Percentiles rank a stretch among this genome's conserved stretches.
Conservation (phyloP, 768 basidiomycete species). For the Agaricus bisporus region DNA sequence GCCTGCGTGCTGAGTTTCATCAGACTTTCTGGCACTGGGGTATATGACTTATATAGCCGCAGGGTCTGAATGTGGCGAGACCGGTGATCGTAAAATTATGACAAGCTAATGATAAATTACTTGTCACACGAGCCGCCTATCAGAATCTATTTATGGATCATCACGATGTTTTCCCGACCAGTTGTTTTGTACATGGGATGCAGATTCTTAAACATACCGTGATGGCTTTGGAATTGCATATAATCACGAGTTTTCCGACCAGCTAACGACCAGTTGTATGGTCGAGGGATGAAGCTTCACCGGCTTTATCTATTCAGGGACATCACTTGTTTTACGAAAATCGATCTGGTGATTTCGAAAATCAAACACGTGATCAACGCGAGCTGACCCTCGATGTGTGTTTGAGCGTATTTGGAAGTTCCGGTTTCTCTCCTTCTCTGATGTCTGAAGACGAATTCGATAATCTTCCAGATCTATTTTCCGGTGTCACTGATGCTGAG, state of each 20-base stretch:
- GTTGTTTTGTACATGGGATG: too few species aligned
- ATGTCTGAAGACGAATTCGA: conserved; percentile 51
- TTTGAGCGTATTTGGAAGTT: neutral
- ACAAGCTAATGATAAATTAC: too few species aligned
- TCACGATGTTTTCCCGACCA: neutral
- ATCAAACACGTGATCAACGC: conserved; percentile 1
- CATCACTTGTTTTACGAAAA: neutral
- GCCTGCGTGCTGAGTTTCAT: neutral
- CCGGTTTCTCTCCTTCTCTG: neutral
- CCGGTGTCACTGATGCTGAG: conserved; percentile 42
- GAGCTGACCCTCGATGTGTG: neutral
- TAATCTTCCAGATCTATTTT: conserved; percentile 45
- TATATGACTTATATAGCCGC: too few species aligned
- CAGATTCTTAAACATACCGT: neutral
- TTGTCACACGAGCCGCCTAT: neutral
- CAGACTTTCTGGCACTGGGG: neutral
- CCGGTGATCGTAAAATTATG: too few species aligned
- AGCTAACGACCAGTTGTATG: neutral
- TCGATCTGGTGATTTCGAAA: neutral
- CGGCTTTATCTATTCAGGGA: neutral
- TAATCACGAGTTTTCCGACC: neutral
- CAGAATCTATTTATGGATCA: neutral
- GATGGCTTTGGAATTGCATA: neutral
- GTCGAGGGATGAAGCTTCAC: neutral
- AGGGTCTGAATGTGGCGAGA: too few species aligned